These are phyloP conservation scores for Botrytis pseudocinerea DNA, from an alignment of 2,329 filamentous ascomycete genomes.

Conservation along the genomic window DNA sequence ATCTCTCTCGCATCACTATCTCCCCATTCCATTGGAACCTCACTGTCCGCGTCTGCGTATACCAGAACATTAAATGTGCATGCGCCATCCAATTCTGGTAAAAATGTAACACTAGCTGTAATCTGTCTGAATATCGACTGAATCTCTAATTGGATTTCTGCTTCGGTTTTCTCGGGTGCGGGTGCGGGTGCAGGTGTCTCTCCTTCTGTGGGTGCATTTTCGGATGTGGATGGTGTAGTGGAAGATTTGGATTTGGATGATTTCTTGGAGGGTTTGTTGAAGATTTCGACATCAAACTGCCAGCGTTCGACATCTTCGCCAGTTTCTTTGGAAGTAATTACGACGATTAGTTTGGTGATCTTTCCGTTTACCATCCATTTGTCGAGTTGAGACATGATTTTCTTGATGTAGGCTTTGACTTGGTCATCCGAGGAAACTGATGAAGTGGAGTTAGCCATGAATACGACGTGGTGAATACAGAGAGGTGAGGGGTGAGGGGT, in stretches of 20 bases:
- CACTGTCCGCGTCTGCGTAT: conserved; percentile 93
- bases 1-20: conserved; percentile 99
- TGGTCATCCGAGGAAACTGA: conserved; percentile 91
- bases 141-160: conserved; percentile 93
- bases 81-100: conserved; percentile 89
- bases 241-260: conserved; percentile 35
- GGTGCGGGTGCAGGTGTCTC: conserved; percentile 36
- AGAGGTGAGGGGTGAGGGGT: background rate
- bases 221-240: conserved; percentile 49
- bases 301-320: conserved; percentile 95
- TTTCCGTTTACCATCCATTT: conserved; percentile 98
- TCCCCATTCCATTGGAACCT: conserved; percentile 97
- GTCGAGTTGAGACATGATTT: conserved; percentile 97
- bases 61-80: conserved; percentile 99
- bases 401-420: conserved; percentile 98
- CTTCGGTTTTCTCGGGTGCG: conserved; percentile 75
- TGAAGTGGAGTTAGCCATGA: background rate
- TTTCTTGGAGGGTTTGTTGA: conserved; percentile 48
- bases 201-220: conserved; percentile 59
- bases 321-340: conserved; percentile 95
- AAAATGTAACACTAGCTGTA: conserved; percentile 93
- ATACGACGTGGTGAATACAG: background rate
- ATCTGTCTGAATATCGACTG: conserved; percentile 97
- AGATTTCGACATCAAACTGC: conserved; percentile 80
- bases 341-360: conserved; percentile 94